Conservation (phyloP, 441 rosid species). For the Jatropha podagrica region DNA sequence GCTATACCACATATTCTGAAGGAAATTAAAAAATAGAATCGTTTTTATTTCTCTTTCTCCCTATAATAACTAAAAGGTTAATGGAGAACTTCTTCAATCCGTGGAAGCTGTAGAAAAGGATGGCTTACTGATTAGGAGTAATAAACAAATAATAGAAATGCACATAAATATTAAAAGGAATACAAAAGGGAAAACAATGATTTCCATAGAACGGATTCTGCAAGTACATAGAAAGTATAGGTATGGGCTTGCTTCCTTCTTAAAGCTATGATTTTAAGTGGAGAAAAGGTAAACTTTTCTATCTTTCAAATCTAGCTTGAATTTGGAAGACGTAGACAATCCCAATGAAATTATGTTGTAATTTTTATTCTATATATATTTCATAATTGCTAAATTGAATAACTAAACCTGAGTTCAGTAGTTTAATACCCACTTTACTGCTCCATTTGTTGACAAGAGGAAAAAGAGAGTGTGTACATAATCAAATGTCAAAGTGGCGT, state of each 20-base stretch:
- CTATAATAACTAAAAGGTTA: not conserved
- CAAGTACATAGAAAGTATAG: not conserved
- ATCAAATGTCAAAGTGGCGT: not conserved
- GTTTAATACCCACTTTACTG: not conserved
- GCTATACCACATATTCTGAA: not conserved
- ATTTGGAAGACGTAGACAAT: not conserved
- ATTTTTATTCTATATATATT: not conserved
- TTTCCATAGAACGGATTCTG: not conserved
- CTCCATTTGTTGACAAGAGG: not conserved
- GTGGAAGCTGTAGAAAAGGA: not conserved
- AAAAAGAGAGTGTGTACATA: not conserved
- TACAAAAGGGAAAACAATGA: not conserved
- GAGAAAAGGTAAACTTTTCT: too few relatives aligned
- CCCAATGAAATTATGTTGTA: not conserved
- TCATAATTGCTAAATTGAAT: not conserved
- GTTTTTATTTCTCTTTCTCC: not conserved
- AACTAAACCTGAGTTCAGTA: not conserved
- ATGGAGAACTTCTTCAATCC: not conserved
- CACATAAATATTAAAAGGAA: not conserved
- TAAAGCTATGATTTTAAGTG: too few relatives aligned
- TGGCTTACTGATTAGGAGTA: not conserved
- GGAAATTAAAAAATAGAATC: not conserved
- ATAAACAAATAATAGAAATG: not conserved
- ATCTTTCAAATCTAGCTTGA: not conserved
- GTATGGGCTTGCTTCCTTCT: too few relatives aligned